Percentiles rank a stretch among this genome's conserved stretches.
phyloP scores from a whole-genome alignment of 2,329 filamentous ascomycete genomes.

The Fusarium pseudonygamai region DNA sequence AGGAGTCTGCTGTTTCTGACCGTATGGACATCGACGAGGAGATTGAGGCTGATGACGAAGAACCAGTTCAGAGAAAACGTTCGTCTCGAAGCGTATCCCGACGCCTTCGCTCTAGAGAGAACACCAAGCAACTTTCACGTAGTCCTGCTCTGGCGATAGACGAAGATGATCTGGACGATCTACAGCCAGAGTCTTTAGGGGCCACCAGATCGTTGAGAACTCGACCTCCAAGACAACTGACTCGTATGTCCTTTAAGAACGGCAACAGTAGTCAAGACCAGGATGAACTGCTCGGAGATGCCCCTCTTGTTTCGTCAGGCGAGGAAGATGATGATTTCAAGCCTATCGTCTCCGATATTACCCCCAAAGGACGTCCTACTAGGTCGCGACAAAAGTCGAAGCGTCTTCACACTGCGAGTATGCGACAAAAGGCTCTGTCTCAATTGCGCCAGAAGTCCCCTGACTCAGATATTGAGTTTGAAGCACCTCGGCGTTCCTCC shows the following conservation, averaged over 20 bases:
- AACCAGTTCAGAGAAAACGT: constrained; percentile 11
- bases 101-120: constrained; percentile 42
- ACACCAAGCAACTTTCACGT: constrained; percentile 32
- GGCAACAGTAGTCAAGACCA: constrained; percentile 36
- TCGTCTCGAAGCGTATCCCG: constrained; percentile 15
- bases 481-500: constrained; percentile 59
- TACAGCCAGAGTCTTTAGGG: constrained; percentile 4
- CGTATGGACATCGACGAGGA: constrained; percentile 44
- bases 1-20: constrained; percentile 37
- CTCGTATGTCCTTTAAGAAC: constrained; percentile 40
- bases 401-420: constrained; percentile 30
- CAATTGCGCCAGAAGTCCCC: constrained; percentile 39
- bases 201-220: constrained; percentile 38
- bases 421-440: constrained; percentile 8
- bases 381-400: constrained; percentile 35
- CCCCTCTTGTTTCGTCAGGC: constrained; percentile 40
- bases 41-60: constrained; percentile 34
- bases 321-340: constrained; percentile 49
- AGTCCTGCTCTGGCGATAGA: constrained; percentile 23
- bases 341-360: constrained; percentile 50
- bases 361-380: constrained; percentile 32
- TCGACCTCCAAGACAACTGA: constrained; percentile 42
- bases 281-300: constrained; percentile 48
- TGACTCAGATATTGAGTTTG: constrained; percentile 63
- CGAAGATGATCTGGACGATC: constrained; percentile 34